Conservation (phyloP, 345 rosid species). For the Citrus sp. region DNA sequence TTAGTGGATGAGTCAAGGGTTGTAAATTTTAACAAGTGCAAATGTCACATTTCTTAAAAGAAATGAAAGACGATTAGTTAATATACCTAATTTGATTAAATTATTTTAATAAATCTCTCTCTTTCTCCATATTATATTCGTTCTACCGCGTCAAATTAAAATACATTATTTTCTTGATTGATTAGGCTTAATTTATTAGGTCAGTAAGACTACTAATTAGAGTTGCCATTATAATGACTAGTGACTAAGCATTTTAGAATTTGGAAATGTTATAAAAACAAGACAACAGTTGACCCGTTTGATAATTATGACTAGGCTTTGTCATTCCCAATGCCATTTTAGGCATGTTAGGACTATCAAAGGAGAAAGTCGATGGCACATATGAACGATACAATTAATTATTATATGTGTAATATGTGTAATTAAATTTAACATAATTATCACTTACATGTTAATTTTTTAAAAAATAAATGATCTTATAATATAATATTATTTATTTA, state of each 20-base stretch:
- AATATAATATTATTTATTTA: too few relatives aligned
- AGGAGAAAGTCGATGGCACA: background rate
- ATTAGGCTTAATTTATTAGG: background rate
- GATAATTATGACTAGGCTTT: conserved; percentile 24
- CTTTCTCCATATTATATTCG: background rate
- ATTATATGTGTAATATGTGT: too few relatives aligned
- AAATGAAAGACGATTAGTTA: conserved; percentile 14
- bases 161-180: background rate
- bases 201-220: conserved; percentile 5
- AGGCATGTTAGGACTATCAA: conserved; percentile 25
- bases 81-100: background rate
- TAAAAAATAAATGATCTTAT: too few relatives aligned
- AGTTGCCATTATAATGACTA: conserved; percentile 20
- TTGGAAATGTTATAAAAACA: conserved; percentile 22
- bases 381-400: too few relatives aligned
- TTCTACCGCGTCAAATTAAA: background rate
- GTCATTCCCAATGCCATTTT: conserved; percentile 56
- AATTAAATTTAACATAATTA: too few relatives aligned
- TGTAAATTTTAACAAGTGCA: conserved; percentile 24
- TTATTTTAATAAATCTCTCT: background rate
- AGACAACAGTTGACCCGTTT: conserved; percentile 38
- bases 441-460: too few relatives aligned
- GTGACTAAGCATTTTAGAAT: conserved; percentile 23
- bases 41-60: conserved; percentile 19
- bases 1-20: conserved; percentile 62